phyloP scores from a whole-genome alignment of 352 stramenopile species.

The Peronospora belbahrii region DNA sequence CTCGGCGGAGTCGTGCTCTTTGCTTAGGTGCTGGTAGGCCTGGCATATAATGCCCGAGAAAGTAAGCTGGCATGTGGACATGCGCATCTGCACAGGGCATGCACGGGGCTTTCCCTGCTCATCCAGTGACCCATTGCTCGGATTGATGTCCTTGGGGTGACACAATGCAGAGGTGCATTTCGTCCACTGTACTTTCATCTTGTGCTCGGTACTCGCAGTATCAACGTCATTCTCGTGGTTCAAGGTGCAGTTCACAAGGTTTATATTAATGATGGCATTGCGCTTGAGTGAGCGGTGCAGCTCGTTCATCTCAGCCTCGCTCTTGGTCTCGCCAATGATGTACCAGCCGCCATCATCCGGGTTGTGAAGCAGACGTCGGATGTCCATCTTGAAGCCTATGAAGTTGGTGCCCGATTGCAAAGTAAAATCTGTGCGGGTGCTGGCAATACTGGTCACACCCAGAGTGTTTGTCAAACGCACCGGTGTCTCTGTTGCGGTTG shows the following conservation, averaged over 20 bases:
- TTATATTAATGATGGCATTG: conserved; percentile 81
- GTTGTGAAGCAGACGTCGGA: conserved; percentile 68
- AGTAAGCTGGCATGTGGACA: conserved; percentile 78
- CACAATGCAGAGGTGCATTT: conserved; percentile 75
- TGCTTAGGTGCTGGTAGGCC: conserved; percentile 66
- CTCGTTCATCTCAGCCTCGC: conserved; percentile 62
- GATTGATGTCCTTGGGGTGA: conserved; percentile 49
- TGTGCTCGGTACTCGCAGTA: conserved; percentile 46
- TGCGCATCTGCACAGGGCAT: conserved; percentile 68
- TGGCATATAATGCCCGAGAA: conserved; percentile 65
- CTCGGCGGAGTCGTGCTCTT: conserved; percentile 69
- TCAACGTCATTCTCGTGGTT: conserved; percentile 51
- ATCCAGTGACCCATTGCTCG: conserved; percentile 11
- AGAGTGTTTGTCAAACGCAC: conserved; percentile 21
- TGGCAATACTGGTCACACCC: conserved; percentile 32
- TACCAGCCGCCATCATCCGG: conserved; percentile 70
- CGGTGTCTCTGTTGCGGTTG: conserved; percentile 15
- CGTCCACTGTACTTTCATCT: conserved; percentile 83
- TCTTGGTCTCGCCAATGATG: conserved; percentile 69
- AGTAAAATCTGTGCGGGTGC: conserved; percentile 5
- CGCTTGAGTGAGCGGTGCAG: conserved; percentile 71
- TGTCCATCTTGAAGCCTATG: conserved; percentile 38
- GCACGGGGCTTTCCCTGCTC: conserved; percentile 28
- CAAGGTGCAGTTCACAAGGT: conserved; percentile 80
- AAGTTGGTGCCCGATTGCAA: conserved; percentile 16